Base-by-base conservation (phyloP, 164 flowering plant species). In the Brasenia schreberi region DNA sequence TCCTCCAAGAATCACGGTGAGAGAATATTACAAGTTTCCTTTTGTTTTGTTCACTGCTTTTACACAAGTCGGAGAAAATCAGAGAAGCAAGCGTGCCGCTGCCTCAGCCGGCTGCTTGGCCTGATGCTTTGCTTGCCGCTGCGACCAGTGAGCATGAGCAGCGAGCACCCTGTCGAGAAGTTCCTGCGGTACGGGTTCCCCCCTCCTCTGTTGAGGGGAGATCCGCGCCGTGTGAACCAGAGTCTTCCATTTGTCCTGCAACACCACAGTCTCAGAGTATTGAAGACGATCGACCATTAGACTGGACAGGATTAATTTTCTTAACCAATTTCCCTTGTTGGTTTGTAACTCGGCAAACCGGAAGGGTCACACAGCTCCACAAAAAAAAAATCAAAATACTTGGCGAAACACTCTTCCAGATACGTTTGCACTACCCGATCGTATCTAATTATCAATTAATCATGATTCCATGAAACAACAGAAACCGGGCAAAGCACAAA, bases 221-320 rank as follows among this genome's bases (percentile, higher is more conserved):
- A 93, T 93, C 74, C 81, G 80, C 62, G 98, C 97, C 3, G 98
- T 93, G 80, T 93, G 98, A 19, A 94, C 98, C 71, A 94, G 69
- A 43, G 98, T 94, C 70, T 94, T 94, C 98, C 98, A 94, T 72
- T 94, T 94, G 78, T 94, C 98, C 98, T 94, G 84, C 60, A 68
- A 68, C 61, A 42, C 45, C 43, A 44, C 39, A 33, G 39, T 61
- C 52, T 33, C 39, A 33, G 39, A 33, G 39, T 33, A 33, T 33
- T 33, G 39, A 33, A 33, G 39, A 33, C 39, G 39, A 33, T 1
- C 39, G 39, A 33, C 27, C 27, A 23, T 23, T 33, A 33, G 39
- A 33, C 39, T 33, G 39, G 39, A 33, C 39, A 33, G 39, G 3
- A 33, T 33, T 33, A 3, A 33, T 33, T 33, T 33, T 33, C 39